phyloP scores from a whole-genome alignment of 257 asterid genomes.

The Plectranthus barbatus region DNA sequence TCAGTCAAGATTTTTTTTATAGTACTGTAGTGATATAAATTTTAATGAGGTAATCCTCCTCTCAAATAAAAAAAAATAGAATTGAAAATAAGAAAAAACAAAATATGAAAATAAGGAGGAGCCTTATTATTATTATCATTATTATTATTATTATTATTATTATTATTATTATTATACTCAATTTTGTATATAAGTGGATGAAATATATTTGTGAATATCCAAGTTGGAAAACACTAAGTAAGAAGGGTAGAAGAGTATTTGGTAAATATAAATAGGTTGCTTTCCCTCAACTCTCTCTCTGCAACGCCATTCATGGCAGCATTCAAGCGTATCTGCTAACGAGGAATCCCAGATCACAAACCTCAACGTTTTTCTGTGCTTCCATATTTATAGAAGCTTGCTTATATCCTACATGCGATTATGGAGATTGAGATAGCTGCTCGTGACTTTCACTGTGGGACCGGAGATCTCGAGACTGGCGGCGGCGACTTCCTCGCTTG shows the following conservation, averaged over 20 bases:
- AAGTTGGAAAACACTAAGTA: neutral
- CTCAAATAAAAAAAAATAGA: no score
- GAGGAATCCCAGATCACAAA: neutral
- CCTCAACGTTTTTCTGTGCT: neutral
- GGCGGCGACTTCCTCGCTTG: slow-evolving; percentile 46
- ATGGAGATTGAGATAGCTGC: slow-evolving; percentile 43
- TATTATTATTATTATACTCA: no score
- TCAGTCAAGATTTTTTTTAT: no score
- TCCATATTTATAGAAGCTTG: neutral
- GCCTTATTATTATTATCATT: no score
- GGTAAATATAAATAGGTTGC: slow-evolving; percentile 9
- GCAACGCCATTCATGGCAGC: slow-evolving; percentile 25
- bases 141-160: no score
- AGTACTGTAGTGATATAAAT: no score
- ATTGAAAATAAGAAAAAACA: no score
- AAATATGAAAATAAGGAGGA: no score
- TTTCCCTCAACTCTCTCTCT: slow-evolving; percentile 29
- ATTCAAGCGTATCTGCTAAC: slow-evolving; percentile 15
- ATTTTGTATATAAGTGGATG: no score
- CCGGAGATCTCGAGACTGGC: slow-evolving; percentile 18
- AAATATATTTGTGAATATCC: no score
- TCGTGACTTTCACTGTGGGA: neutral
- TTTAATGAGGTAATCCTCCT: no score
- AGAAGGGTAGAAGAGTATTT: no score
- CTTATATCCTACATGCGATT: neutral